Evolutionary conservation across 768 basidiomycete genomes (phyloP), one percentile per base, ranked within the genome.

Genomic region (Boletus insuetus): DNA sequence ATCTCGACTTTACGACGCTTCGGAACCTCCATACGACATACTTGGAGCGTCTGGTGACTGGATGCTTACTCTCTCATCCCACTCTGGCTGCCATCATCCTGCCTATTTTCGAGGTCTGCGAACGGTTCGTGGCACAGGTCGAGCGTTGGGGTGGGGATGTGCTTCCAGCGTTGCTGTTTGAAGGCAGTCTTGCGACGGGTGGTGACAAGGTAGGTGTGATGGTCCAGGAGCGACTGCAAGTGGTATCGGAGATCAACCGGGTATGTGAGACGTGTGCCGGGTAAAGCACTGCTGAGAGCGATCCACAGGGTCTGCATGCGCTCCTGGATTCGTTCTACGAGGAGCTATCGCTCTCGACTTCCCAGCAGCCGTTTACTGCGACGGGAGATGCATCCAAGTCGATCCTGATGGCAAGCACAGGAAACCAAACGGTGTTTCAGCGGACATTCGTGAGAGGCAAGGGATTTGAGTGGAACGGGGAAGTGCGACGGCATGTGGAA

Each of bases 81-180:
- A 70, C 77, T 5, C 72, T 91, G 19, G 82, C 86, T 7, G 69
- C 79, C 2, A 81, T 84, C 40, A 74, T 94, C 38, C 83, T 85
- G 17, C 79, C 83, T 32, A 85, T 95, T 53, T 75, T 96, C 47
- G 90, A 92, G 60, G 77, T 88, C 10, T 95, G 92, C 67, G 92
- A 91, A 65, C 80, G 85, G 10, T 91, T 96, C 65, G 87, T 87
- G n/a, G 91, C 84, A 8, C 85, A 92, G 58, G 82, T 95, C 0
- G 94, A 95, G 70, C 75, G 93, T 49, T 97, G 94, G 94, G 92
- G 91, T 13, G 93, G 93, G 0, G 91, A 95, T 65, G 83, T 95
- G 10, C 74, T 95, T 3, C 94, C 94, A 13, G 90, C 87, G 0
- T 75, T 95, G 44, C 70, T 95, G 39, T 86, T 85, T 58, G 93